Evolutionary conservation across 2,329 filamentous ascomycete species (phyloP), one percentile per base, ranked within the genome.

Genomic region (Polytolypa hystricis): DNA sequence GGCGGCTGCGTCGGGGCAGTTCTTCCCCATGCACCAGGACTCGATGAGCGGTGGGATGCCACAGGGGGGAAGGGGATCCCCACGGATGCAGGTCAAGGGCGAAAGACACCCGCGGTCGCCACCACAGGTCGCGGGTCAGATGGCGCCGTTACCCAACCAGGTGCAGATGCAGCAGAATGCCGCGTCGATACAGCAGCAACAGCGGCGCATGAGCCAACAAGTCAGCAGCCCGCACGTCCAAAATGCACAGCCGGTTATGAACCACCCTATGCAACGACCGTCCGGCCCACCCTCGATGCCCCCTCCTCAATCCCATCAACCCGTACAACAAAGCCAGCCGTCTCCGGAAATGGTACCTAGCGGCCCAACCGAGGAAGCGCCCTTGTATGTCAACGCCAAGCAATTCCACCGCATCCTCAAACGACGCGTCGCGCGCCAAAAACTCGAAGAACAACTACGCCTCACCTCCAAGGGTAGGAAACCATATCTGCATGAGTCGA

Each of bases 401-500:
- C 91, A 98, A 54, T 98, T 98, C 50, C 91, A 98, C 57, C 82
- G 91, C 17, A 98, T 98, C 33, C 64, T 98, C 37, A 96, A 98
- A 69, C 76, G 91, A 40, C 77, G 91, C 41, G 85, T 96, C 45
- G 91, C 91, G 5, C 76, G 91, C 21, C 91, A 96, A 60, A 85
- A 84, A 57, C 70, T 98, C 11, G 91, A 98, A 58, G 91, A 98
- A 58, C 84, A 87, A 37, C 65, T 98, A 29, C 77, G 91, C 28
- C 66, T 96, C 40, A 96, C 91, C 0, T 93, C 82, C 7, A 98
- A 98, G 64, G 89, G 89, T 17, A 78, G 91, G 23, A 96, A 95
- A 64, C 91, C 91, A 3, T 98, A 98, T 53, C 71, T 98, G 20
- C 91, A 98, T 63, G 91, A 98, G 57, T 96, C 89, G 17, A 75